These are phyloP conservation scores for Ichthyophonus hoferi DNA, from an alignment of 208 protist genomes.

Conservation along the genomic window DNA sequence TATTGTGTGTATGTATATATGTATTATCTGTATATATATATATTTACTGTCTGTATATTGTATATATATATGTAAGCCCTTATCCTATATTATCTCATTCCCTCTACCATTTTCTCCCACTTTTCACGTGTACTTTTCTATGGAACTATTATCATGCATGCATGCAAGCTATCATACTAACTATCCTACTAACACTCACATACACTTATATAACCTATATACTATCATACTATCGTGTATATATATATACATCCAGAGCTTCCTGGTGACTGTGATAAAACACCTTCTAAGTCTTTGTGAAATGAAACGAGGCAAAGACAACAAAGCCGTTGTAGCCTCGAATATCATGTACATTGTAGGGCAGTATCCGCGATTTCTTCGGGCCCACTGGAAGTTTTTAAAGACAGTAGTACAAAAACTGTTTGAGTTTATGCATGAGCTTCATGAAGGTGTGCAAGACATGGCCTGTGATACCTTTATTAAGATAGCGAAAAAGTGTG, in stretches of 20 bases:
- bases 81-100: no score
- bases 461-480: slow-evolving; percentile 99
- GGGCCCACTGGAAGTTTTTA: slow-evolving; percentile 90
- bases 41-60: no score
- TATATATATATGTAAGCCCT: no score
- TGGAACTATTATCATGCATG: no score
- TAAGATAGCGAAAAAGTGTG: slow-evolving; percentile 92
- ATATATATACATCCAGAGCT: slow-evolving; percentile 63
- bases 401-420: slow-evolving; percentile 96
- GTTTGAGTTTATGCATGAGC: slow-evolving; percentile 99
- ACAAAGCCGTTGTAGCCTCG: slow-evolving; percentile 95
- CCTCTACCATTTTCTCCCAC: no score
- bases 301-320: slow-evolving; percentile 83
- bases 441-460: slow-evolving; percentile 96
- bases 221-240: no score
- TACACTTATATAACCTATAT: no score
- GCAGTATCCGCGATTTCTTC: slow-evolving; percentile 93
- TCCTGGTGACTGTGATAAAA: slow-evolving; percentile 94
- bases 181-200: no score
- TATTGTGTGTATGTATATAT: no score
- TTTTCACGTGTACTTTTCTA: no score
- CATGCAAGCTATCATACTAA: no score
- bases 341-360: slow-evolving; percentile 99
- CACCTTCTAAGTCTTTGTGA: slow-evolving; percentile 96
- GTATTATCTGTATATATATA: no score